Conservation (phyloP, 2,329 filamentous ascomycete species). For the Talaromyces sp. region DNA sequence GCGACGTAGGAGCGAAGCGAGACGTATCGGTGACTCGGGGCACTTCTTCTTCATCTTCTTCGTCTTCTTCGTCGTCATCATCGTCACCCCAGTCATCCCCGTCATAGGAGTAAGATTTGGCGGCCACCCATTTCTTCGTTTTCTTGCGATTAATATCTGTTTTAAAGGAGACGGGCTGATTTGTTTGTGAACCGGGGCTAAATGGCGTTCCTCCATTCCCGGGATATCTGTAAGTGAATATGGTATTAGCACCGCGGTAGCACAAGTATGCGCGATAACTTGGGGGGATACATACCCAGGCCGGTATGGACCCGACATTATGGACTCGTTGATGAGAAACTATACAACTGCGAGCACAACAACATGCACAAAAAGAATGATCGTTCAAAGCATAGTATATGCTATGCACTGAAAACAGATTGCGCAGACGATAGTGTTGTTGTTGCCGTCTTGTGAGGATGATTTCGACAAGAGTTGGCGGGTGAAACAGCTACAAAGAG, state of each 20-base stretch:
- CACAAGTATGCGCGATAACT: neutral
- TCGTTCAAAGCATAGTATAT: neutral
- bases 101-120: conserved; percentile 79
- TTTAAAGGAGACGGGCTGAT: conserved; percentile 60
- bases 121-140: conserved; percentile 92
- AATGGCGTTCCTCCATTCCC: conserved; percentile 22
- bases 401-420: neutral
- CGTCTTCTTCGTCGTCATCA: conserved; percentile 56
- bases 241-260: neutral
- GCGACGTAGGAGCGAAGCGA: conserved; percentile 17
- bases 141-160: conserved; percentile 83
- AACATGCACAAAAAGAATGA: neutral
- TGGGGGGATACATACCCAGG: conserved; percentile 10
- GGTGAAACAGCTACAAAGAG: neutral
- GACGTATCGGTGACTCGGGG: conserved; percentile 25
- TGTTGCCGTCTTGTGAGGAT: neutral
- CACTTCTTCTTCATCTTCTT: conserved; percentile 9
- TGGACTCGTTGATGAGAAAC: neutral
- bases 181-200: conserved; percentile 24
- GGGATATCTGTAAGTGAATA: conserved; percentile 10
- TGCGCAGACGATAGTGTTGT: neutral
- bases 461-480: neutral
- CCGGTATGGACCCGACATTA: conserved; percentile 14
- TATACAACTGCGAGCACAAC: neutral
- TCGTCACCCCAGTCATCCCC: conserved; percentile 86